Base-by-base conservation (phyloP, 768 basidiomycete species). In the Fomitopsis serialis region DNA sequence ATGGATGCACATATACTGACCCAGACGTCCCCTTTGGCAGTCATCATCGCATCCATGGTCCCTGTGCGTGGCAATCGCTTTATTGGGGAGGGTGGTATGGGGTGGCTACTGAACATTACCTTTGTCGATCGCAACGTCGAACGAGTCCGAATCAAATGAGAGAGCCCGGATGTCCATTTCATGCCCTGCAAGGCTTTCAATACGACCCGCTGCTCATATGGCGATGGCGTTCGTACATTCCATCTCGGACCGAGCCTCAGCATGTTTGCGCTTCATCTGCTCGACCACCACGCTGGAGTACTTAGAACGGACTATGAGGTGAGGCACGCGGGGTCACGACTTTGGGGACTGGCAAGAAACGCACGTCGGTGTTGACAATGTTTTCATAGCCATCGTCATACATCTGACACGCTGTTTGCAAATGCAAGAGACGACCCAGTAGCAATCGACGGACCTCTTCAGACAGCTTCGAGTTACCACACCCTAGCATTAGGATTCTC, bases 21-120 rank as follows among this genome's bases (percentile, higher is more conserved):
- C 90, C 91, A 92, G 52, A 90, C 84, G 59, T 90, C 86, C 17
- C 85, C 84, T 63, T 89, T 88, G 0, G 80, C 74, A 0, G 91
- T 84, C 83, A 92, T 84, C 86, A 93, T 87, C 2, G 89, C 88
- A 65, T 93, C 91, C 89, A 93, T 91, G 1, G 90, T 92, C 15
- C 88, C 78, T 80, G 53, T 29, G 3, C 37, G 24, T 10, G 25
- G 19, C 27, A 56, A 22, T 45, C 5, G 51, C 12, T n/a, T n/a
- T n/a, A n/a, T 40, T 17, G n/a, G 50, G 10, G n/a, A 29, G 42
- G 22, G 11, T n/a, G 17, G 23, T 2, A 42, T 24, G 45, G 24
- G n/a, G n/a, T 22, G 23, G 3, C 23, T 2, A 6, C 2, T 17
- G 13, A 40, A 48, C 50, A 32, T 13, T 48, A 78, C 81, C 89